Evolutionary conservation across 2,329 filamentous ascomycete genomes (phyloP).

Genomic region (Pseudopyrenochaeta lycopersici): DNA sequence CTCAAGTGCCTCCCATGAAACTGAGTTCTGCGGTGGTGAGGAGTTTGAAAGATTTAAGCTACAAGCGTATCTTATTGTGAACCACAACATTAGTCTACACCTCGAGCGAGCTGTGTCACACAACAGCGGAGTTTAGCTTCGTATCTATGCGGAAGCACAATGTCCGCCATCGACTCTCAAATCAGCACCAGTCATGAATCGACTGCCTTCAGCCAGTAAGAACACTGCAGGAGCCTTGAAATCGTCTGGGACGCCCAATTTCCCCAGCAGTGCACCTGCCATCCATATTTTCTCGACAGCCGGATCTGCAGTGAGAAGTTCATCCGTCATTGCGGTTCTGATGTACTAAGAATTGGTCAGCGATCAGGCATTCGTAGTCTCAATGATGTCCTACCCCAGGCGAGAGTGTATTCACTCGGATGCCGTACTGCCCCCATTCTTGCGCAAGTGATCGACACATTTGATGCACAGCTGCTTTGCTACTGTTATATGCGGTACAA

Average conservation of each 20-base stretch:
- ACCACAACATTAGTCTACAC: too few species aligned
- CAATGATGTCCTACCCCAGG: slow-evolving; percentile 24
- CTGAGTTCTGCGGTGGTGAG: too few species aligned
- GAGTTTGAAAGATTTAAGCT: too few species aligned
- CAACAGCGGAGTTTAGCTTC: too few species aligned
- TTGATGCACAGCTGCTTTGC: slow-evolving; percentile 21
- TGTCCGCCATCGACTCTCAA: slow-evolving; percentile 78
- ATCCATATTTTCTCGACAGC: slow-evolving; percentile 64
- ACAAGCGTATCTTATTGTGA: too few species aligned
- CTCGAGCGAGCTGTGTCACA: too few species aligned
- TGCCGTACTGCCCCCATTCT: slow-evolving; percentile 32
- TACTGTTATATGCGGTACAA: slow-evolving; percentile 20
- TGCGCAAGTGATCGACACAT: slow-evolving; percentile 24
- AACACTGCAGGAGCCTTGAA: slow-evolving; percentile 74
- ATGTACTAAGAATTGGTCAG: slow-evolving; percentile 29
- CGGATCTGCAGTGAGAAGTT: slow-evolving; percentile 52
- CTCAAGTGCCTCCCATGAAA: too few species aligned
- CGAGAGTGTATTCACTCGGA: slow-evolving; percentile 44
- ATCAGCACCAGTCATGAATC: slow-evolving; percentile 75
- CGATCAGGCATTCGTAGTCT: too few species aligned
- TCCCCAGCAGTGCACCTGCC: slow-evolving; percentile 62
- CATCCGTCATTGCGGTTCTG: slow-evolving; percentile 48
- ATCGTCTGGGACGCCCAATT: slow-evolving; percentile 65
- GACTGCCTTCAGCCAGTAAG: slow-evolving; percentile 71
- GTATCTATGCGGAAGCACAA: slow-evolving; percentile 49